Percentiles rank a stretch among this genome's conserved stretches.
phyloP scores from a whole-genome alignment of 2,329 filamentous ascomycete species.

The Fusarium keratoplasticum region DNA sequence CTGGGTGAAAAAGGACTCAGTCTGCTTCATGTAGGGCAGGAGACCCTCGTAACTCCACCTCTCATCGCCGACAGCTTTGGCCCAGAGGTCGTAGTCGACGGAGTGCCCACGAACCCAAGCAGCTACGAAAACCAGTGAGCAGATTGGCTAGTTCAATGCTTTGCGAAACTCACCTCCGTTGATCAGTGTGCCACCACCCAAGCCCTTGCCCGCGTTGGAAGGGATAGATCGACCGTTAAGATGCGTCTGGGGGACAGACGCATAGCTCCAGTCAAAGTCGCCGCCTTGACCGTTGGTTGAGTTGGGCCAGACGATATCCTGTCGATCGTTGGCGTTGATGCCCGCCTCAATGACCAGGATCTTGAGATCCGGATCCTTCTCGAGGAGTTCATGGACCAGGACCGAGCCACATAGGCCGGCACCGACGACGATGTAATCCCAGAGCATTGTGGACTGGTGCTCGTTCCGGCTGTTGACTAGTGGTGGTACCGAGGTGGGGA shows the following conservation, averaged over 20 bases:
- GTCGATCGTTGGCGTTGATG: constrained; percentile 42
- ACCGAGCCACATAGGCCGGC: constrained; percentile 52
- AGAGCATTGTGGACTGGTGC: constrained; percentile 5
- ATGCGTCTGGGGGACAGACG: constrained; percentile 44
- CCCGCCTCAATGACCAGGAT: constrained; percentile 55
- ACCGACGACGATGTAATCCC: constrained; percentile 54
- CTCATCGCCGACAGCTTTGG: not conserved
- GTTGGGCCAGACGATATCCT: constrained; percentile 43
- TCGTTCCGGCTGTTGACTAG: too few species aligned
- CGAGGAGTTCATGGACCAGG: constrained; percentile 48
- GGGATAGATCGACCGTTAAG: constrained; percentile 39
- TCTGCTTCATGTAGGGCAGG: not conserved
- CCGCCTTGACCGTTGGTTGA: constrained; percentile 45
- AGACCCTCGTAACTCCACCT: not conserved
- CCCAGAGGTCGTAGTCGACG: not conserved
- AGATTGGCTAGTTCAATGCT: not conserved
- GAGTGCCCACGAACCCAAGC: not conserved
- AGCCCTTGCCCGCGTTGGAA: constrained; percentile 49
- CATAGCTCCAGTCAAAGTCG: constrained; percentile 50
- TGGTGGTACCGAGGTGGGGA: not conserved
- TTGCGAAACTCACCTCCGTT: not conserved
- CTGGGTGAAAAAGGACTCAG: not conserved
- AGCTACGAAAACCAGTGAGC: not conserved
- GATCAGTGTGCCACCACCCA: constrained; percentile 51
- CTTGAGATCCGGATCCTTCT: constrained; percentile 39